Conservation (phyloP, 2,329 filamentous ascomycete genomes). For the Ilyonectria destructans region DNA sequence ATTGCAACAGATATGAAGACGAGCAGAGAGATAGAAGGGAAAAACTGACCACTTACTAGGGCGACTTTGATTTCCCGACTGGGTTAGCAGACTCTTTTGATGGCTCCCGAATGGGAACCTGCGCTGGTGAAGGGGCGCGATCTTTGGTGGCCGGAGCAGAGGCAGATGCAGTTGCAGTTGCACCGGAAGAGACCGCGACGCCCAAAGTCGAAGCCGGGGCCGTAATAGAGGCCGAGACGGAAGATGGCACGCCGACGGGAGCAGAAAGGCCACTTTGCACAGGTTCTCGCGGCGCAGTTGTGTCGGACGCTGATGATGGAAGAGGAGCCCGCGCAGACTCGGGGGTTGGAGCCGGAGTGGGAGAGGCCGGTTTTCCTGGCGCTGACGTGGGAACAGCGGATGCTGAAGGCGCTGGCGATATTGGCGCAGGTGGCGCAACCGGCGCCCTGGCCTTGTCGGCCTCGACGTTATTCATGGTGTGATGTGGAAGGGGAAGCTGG, state of each 20-base stretch:
- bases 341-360: conserved; percentile 43
- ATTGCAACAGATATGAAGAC: conserved; percentile 8
- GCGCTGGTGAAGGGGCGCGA: conserved; percentile 39
- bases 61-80: conserved; percentile 17
- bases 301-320: conserved; percentile 33
- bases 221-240: conserved; percentile 22
- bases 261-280: conserved; percentile 29
- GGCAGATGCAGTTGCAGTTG: conserved; percentile 29
- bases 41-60: conserved; percentile 28
- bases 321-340: conserved; percentile 39
- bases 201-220: conserved; percentile 9
- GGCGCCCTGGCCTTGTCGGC: conserved; percentile 46
- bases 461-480: conserved; percentile 47
- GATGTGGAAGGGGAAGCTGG: conserved; percentile 15
- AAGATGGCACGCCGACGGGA: conserved; percentile 18
- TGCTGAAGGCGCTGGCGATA: conserved; percentile 48
- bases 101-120: conserved; percentile 15
- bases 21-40: not conserved
- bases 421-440: conserved; percentile 48
- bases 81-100: conserved; percentile 25
- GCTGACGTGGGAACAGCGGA: conserved; percentile 40
- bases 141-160: conserved; percentile 36
- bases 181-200: conserved; percentile 35
- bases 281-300: conserved; percentile 34
- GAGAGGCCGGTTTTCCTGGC: conserved; percentile 41